These are phyloP conservation scores for Alloascoidea hylecoeti DNA, from an alignment of 805 yeast species.

Conservation along the genomic window DNA sequence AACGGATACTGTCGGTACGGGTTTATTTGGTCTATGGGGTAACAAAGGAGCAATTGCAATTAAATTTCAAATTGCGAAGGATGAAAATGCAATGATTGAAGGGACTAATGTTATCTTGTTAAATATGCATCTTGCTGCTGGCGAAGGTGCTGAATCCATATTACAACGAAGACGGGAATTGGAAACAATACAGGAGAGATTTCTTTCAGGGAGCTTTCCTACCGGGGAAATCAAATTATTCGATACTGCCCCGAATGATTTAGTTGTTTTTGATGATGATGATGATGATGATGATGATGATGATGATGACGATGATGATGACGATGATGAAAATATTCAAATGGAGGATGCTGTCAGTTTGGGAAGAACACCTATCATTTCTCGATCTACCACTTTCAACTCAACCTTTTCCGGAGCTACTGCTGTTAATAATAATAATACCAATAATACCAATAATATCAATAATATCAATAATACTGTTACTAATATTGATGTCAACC, in stretches of 20 bases:
- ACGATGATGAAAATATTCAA: neutral
- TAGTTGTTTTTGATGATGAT: conserved; percentile 15
- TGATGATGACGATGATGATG: conserved; percentile 8
- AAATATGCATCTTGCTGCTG: conserved; percentile 42
- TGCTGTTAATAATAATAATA: conserved; percentile 3
- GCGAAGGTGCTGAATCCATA: conserved; percentile 23
- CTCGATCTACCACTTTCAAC: neutral
- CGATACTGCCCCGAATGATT: conserved; percentile 12
- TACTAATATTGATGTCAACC: neutral
- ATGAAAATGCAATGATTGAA: conserved; percentile 13
- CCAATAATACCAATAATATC: conserved; percentile 5
- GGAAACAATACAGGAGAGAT: conserved; percentile 20
- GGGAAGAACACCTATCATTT: conserved; percentile 5
- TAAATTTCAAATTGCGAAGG: conserved; percentile 25
- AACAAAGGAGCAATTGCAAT: conserved; percentile 46
- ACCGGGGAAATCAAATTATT: conserved; percentile 9
- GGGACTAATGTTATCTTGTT: conserved; percentile 21
- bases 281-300: conserved; percentile 6
- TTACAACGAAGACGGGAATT: conserved; percentile 30
- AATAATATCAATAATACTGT: conserved; percentile 7
- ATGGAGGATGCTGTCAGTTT: conserved; percentile 7
- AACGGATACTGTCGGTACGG: conserved; percentile 36
- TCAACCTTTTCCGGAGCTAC: conserved; percentile 3
- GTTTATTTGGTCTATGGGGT: conserved; percentile 42
- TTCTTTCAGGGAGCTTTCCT: no score